Base-by-base conservation (phyloP, 2,329 filamentous ascomycete species). In the Curvularia lunata region DNA sequence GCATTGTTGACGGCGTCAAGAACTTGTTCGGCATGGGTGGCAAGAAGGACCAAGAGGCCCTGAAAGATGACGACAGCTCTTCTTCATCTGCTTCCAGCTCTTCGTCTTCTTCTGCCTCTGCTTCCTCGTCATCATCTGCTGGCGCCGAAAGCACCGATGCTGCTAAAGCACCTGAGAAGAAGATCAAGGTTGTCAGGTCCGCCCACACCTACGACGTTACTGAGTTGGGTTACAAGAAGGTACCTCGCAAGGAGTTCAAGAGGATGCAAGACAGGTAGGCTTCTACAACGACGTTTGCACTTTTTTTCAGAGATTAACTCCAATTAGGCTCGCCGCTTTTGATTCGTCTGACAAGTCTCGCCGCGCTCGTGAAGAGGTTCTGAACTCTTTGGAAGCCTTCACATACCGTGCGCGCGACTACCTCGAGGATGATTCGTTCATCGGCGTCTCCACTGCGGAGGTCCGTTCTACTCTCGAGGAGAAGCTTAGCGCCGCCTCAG, bases 21-120 rank as follows among this genome's bases (percentile, higher is more conserved):
- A 96, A 93, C 64, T 86, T 97, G 62, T 96, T 99, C 73, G 95
- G 95, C 5, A 93, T 98, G 73, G 95, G 94, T 25, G 91, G 91
- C 71, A 92, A 91, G 79, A 96, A 96, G 62, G 91, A 94, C 54
- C 90, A 97, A 78, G 84, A 85, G 62, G 80, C 85, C 7, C 73
- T 97, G 32, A 84, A 86, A 58, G 90, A 88, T 48, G 76, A 64
- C 30, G 75, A 76, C 51, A 71, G 66, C 58, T 66, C 69, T 62
- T 70, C 70, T 19, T 74, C 75, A 45, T 84, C 84, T 12, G 82
- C 21, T 4, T 56, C 81, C 21, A 75, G 48, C 64, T 75, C 64
- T 75, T 62, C 82, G 10, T 77, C 79, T 16, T 75, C 42, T 12
- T 46, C 81, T 12, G 66, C 67, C 19, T 50, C 83, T 28, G 80